Conservation (phyloP, 768 basidiomycete genomes). For the Leccinum aurantiacum region DNA sequence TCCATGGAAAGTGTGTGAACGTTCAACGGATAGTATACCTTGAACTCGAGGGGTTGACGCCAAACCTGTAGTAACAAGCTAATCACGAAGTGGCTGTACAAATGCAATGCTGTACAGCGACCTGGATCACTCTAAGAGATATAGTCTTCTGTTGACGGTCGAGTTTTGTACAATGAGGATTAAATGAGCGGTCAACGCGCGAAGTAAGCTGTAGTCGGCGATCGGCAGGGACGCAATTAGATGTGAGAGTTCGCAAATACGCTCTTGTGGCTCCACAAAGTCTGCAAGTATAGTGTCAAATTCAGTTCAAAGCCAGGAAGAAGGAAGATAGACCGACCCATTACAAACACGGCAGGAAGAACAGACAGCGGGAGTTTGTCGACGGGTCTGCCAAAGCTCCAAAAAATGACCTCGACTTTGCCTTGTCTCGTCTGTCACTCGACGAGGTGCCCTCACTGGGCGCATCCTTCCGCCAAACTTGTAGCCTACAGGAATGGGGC, state of each 20-base stretch:
- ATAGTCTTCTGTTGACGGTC: constrained; percentile 71
- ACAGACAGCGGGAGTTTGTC: constrained; percentile 41
- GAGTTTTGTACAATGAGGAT: constrained; percentile 94
- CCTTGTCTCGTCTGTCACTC: constrained; percentile 83
- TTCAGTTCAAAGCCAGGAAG: neutral
- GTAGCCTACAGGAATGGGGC: constrained; percentile 81
- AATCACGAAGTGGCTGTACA: too few relatives aligned
- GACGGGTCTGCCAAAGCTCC: constrained; percentile 79
- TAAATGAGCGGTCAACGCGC: constrained; percentile 91
- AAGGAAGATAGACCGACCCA: constrained; percentile 57
- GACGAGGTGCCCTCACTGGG: constrained; percentile 40
- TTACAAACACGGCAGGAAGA: constrained; percentile 86
- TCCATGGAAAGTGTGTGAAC: too few relatives aligned
- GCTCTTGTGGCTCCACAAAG: constrained; percentile 82
- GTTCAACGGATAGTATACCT: too few relatives aligned
- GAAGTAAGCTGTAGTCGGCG: constrained; percentile 90
- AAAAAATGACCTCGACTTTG: constrained; percentile 86
- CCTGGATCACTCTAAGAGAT: too few relatives aligned
- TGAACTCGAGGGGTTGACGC: too few relatives aligned
- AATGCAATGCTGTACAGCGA: too few relatives aligned
- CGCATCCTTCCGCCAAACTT: constrained; percentile 83
- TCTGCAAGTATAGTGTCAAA: constrained; percentile 51
- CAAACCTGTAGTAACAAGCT: too few relatives aligned
- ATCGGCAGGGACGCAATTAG: constrained; percentile 87
- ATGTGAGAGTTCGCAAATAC: constrained; percentile 81